Percentiles rank a stretch among this genome's conserved stretches.
Evolutionary conservation across 2,329 filamentous ascomycete genomes (phyloP).

Genomic region (Colletotrichum destructivum): DNA sequence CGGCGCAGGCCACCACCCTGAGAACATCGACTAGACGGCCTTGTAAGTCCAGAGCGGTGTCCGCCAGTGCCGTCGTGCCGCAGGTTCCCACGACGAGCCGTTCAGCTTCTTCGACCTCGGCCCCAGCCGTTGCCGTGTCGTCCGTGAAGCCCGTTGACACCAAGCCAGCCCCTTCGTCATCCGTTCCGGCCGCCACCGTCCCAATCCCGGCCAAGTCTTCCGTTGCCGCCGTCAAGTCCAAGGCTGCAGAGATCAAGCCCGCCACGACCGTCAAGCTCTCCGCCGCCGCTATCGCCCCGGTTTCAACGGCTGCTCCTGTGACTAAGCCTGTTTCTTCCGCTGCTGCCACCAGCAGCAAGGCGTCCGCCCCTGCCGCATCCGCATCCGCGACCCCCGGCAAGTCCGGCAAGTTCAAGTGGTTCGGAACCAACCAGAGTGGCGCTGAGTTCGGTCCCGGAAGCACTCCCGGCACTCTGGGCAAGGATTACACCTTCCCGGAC

Average conservation of each 20-base stretch:
- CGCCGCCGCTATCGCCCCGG: background rate
- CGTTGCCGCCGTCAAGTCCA: background rate
- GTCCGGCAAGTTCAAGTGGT: constrained; percentile 54
- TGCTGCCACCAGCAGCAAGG: background rate
- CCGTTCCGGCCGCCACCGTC: background rate
- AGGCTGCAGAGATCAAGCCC: background rate
- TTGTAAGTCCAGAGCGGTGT: constrained; percentile 33
- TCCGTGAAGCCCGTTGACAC: constrained; percentile 29
- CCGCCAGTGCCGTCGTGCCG: constrained; percentile 14
- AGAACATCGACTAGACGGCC: constrained; percentile 23
- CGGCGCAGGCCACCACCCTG: constrained; percentile 25
- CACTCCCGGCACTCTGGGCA: constrained; percentile 71
- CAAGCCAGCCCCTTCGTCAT: constrained; percentile 7
- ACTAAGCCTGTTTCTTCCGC: constrained; percentile 3
- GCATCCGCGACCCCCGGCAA: constrained; percentile 13
- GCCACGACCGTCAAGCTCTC: background rate
- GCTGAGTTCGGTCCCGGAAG: constrained; percentile 74
- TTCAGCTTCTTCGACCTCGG: constrained; percentile 1
- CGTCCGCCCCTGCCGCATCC: background rate
- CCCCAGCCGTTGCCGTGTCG: constrained; percentile 5
- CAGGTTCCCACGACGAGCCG: constrained; percentile 17
- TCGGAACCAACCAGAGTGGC: constrained; percentile 64
- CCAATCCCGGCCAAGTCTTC: background rate
- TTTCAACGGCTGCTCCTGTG: background rate
- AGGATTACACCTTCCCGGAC: constrained; percentile 75